Percentiles rank a stretch among this genome's conserved stretches.
phyloP scores from a whole-genome alignment of 139 green algal genomes.

The Coccomyxa sp. region DNA sequence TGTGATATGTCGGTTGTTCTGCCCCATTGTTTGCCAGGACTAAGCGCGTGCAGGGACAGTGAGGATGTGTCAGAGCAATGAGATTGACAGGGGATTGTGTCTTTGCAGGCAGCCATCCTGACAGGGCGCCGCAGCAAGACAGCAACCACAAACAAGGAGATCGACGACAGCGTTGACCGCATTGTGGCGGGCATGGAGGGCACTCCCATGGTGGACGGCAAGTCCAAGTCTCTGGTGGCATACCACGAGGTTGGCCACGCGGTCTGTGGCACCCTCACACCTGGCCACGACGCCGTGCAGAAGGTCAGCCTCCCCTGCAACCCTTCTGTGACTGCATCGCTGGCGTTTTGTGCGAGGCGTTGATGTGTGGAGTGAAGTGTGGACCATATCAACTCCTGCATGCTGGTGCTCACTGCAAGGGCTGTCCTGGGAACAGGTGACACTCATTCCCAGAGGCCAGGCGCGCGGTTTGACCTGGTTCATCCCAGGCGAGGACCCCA shows the following conservation, averaged over 20 bases:
- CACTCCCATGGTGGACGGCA: conserved; percentile 95
- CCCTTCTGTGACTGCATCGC: no score
- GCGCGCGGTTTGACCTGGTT: conserved; percentile 97
- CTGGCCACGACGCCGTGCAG: conserved; percentile 97
- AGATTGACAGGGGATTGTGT: no score
- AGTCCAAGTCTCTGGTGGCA: conserved; percentile 94
- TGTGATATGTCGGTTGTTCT: no score
- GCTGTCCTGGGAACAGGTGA: conserved; percentile 51
- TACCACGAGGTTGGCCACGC: conserved; percentile 98
- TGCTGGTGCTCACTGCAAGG: no score
- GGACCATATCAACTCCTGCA: no score
- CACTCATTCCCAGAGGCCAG: conserved; percentile 94
- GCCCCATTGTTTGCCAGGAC: no score
- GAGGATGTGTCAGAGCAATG: background rate
- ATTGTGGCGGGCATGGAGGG: conserved; percentile 98
- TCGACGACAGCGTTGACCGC: conserved; percentile 95
- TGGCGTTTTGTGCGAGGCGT: no score
- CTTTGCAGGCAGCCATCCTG: conserved; percentile 85
- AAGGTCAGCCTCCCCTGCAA: conserved; percentile 48
- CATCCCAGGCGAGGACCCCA: conserved; percentile 91
- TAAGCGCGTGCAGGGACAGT: no score
- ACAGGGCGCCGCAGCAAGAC: conserved; percentile 80
- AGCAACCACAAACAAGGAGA: conserved; percentile 77
- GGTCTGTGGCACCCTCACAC: conserved; percentile 91
- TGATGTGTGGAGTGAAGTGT: no score